A percentile compares a stretch with the other conserved stretches of the same genome.
Evolutionary conservation across 2,329 filamentous ascomycete species (phyloP).

Genomic region (Neurospora sp.): DNA sequence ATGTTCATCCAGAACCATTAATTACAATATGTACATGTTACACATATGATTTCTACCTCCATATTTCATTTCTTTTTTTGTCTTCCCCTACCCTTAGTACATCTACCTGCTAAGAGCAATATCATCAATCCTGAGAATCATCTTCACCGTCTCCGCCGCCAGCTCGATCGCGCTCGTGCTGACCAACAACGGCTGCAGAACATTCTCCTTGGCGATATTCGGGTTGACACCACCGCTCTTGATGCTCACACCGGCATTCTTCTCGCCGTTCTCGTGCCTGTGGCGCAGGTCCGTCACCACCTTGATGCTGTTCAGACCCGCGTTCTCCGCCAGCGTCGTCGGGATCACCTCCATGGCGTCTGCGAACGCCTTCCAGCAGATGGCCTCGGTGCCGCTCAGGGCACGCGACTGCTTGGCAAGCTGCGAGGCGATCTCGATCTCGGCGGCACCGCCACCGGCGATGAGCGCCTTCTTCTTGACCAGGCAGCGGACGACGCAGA

Average conservation of each 20-base stretch:
- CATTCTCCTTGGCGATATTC: slow-evolving; percentile 94
- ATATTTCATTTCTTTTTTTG: neutral
- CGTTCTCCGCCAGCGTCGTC: slow-evolving; percentile 93
- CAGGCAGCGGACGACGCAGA: slow-evolving; percentile 92
- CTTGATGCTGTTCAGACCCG: slow-evolving; percentile 95
- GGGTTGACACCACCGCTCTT: slow-evolving; percentile 94
- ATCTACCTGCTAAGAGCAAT: slow-evolving; percentile 52
- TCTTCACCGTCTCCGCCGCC: slow-evolving; percentile 97
- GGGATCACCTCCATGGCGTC: slow-evolving; percentile 96
- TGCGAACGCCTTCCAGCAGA: slow-evolving; percentile 98
- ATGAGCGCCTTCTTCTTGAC: slow-evolving; percentile 99
- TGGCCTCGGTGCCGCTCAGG: slow-evolving; percentile 83
- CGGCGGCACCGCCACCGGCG: slow-evolving; percentile 88
- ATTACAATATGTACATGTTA: neutral
- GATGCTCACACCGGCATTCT: slow-evolving; percentile 95
- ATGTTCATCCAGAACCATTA: neutral
- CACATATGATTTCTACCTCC: neutral
- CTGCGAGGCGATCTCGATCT: slow-evolving; percentile 89
- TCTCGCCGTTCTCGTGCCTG: slow-evolving; percentile 88
- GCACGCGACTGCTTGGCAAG: slow-evolving; percentile 73
- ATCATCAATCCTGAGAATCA: slow-evolving; percentile 64
- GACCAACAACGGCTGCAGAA: slow-evolving; percentile 88
- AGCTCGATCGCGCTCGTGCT: slow-evolving; percentile 97
- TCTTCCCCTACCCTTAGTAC: neutral
- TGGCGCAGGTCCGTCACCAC: slow-evolving; percentile 94